These are phyloP conservation scores for Setaria italica DNA, from an alignment of 202 grass and related monocot genomes.

Conservation along the genomic window DNA sequence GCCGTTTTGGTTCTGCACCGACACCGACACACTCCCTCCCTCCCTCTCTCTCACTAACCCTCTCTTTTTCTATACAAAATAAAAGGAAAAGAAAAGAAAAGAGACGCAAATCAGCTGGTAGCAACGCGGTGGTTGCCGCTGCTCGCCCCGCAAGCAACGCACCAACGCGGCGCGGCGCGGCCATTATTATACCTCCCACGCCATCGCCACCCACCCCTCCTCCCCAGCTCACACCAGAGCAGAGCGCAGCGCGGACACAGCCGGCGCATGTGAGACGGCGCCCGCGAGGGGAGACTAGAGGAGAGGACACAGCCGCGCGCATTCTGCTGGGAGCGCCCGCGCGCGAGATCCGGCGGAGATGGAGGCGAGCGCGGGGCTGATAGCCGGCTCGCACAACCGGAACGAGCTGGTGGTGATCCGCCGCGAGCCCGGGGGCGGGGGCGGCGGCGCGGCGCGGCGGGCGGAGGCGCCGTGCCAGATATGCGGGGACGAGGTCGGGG, in stretches of 20 bases:
- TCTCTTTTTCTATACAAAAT: not conserved
- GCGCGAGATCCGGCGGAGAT: slow-evolving; percentile 46
- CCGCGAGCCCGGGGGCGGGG: slow-evolving; percentile 51
- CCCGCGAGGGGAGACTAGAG: not conserved
- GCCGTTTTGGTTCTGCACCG: slow-evolving; percentile 32
- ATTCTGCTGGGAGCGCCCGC: not conserved
- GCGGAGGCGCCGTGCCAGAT: slow-evolving; percentile 68
- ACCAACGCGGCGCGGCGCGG: slow-evolving; percentile 25
- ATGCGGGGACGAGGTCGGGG: slow-evolving; percentile 77
- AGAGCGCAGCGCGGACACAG: not conserved
- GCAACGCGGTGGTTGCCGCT: slow-evolving; percentile 46
- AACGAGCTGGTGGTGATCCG: slow-evolving; percentile 89
- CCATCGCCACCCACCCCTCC: not conserved
- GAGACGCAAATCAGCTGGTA: not conserved
- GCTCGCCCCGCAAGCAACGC: slow-evolving; percentile 27
- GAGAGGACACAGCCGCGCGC: not conserved
- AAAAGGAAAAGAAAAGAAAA: not conserved
- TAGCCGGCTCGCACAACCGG: slow-evolving; percentile 80
- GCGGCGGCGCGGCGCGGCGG: not conserved
- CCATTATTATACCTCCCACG: slow-evolving; percentile 47
- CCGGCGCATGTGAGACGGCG: not conserved
- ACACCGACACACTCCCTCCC: slow-evolving; percentile 47
- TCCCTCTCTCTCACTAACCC: too few species aligned
- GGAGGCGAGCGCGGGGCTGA: slow-evolving; percentile 78
- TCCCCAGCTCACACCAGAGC: not conserved